Base-by-base conservation (phyloP, 495 filamentous ascomycete genomes). In the Trichoderma reesei region DNA sequence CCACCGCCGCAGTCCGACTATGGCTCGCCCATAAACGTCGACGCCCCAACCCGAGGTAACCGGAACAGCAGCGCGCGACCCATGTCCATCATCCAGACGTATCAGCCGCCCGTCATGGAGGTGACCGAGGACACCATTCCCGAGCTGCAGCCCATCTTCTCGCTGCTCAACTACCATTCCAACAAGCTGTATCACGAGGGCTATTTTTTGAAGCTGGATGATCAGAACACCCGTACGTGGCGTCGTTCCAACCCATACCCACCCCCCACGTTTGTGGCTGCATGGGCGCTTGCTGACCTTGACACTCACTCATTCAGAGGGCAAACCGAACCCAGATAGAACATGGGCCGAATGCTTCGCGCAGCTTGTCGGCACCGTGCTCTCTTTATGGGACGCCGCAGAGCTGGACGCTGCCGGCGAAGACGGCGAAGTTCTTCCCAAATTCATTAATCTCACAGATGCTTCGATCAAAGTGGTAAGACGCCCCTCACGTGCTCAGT, bases 171-270 rank as follows among this genome's bases (percentile, higher is more conserved):
- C 75, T 96, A 88, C 73, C 95, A 98, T 75, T 85, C 84, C 11
- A 97, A 96, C 73, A 98, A 98, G 77, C 78, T 98, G 59, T 98
- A 97, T 72, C 91, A 96, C 56, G 94, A 98, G 76, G 94, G 94
- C 14, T 98, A 98, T 72, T 98, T 98, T 66, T 72, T 98, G 69
- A 98, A 98, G 73, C 74, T 98, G 51, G 92, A 95, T 74, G 94
- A 98, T 71, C 81, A 96, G 65, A 94, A 97, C 74, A 86, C 84
- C 46, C 84, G 92, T 96, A 82, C 63, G 89, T 82, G 37, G 20
- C 61, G n/a, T 20, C 26, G 61, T 66, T 60, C 66, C 67, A 11
- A 70, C 60, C 13, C 5, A 39, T 26, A 8, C 38, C 44, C 14
- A 42, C n/a, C 44, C n/a, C 3, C 38, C 31, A 46, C 51, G 59